Conservation (phyloP, 73 alveolate species). For the Paramecium sonneborni region DNA sequence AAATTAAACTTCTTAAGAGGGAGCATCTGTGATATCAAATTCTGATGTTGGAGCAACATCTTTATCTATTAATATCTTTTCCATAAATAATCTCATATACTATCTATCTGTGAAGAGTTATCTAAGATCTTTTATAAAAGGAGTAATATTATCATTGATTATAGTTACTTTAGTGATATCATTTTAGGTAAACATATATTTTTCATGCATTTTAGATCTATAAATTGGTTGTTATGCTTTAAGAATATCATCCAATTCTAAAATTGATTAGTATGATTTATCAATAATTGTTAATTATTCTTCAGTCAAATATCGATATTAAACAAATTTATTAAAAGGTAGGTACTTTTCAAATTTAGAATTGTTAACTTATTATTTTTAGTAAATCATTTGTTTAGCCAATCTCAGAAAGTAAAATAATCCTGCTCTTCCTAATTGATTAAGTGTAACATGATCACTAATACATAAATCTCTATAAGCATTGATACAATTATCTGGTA, state of each 20-base stretch:
- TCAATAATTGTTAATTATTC: not conserved
- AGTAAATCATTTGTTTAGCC: conserved; percentile 7
- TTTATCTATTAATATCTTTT: conserved; percentile 16
- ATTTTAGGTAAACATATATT: conserved; percentile 1
- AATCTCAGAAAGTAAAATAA: not conserved
- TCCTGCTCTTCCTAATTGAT: conserved; percentile 57
- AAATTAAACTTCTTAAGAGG: conserved; percentile 48
- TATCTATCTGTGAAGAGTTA: not conserved
- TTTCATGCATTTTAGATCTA: conserved; percentile 50
- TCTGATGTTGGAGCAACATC: conserved; percentile 45
- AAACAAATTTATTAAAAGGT: not conserved
- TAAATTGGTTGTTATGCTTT: not conserved
- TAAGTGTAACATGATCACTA: conserved; percentile 6
- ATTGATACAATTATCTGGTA: conserved; percentile 8
- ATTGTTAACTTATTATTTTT: not conserved
- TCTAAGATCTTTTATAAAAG: not conserved
- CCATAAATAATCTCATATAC: not conserved
- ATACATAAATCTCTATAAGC: not conserved
- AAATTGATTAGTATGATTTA: not conserved
- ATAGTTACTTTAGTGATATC: not conserved
- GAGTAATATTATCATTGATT: not conserved
- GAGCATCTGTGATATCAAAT: conserved; percentile 34
- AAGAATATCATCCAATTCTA: not conserved
- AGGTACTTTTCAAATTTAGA: not conserved
- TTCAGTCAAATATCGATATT: conserved; percentile 24